These are phyloP conservation scores for grape (Vitis vinifera) DNA, from an alignment of 164 flowering plant genomes.

Conservation along the genomic window ASM3070453v1 NC_081805.1:20086501-20087000, in stretches of 20 bases:
- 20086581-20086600: conserved; percentile 64
- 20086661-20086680: conserved; percentile 68
- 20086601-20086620: conserved; percentile 67
- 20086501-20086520: not conserved
- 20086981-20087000: no score
- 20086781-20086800: conserved; percentile 14
- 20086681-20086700: not conserved
- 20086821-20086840: conserved; percentile 19
- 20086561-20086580: conserved; percentile 60
- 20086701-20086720: not conserved
- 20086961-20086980: no score
- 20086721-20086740: not conserved
- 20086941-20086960: no score
- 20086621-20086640: conserved; percentile 85
- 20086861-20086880: no score
- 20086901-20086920: no score
- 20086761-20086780: conserved; percentile 17
- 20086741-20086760: conserved; percentile 1
- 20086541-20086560: conserved; percentile 8
- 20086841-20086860: not conserved
- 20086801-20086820: conserved; percentile 2
- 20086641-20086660: conserved; percentile 72
- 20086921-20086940: no score
- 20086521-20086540: not conserved
- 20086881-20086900: no score